Evolutionary conservation across 176 grass and related monocot genomes (phyloP).

Genomic region (Avena eriantha): DNA sequence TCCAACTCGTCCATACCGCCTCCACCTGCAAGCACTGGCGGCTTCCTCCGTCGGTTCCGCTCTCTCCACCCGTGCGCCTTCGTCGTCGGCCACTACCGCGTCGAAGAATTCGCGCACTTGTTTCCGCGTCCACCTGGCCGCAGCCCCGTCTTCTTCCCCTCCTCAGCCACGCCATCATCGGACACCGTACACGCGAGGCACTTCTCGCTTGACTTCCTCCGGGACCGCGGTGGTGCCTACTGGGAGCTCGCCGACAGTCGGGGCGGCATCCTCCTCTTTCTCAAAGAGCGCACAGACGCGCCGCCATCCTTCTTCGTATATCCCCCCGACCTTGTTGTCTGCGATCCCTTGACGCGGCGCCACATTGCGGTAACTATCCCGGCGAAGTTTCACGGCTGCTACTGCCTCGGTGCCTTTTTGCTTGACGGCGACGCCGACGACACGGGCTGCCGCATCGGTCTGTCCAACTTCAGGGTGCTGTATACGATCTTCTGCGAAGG

Average conservation of each 20-base stretch:
- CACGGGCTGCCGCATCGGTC: not conserved
- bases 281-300: not conserved
- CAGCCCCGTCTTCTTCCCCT: not conserved
- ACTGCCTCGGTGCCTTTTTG: not conserved
- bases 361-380: not conserved
- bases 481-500: not conserved
- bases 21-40: conserved; percentile 5
- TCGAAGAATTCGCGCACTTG: not conserved
- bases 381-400: not conserved
- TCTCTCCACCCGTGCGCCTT: not conserved
- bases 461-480: not conserved
- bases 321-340: not conserved
- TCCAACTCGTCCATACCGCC: not conserved
- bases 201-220: conserved; percentile 28
- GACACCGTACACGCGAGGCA: not conserved
- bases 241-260: not conserved
- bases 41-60: not conserved
- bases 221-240: not conserved
- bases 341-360: not conserved
- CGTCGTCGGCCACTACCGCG: not conserved
- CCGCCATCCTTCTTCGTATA: not conserved
- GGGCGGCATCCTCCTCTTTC: not conserved
- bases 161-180: not conserved
- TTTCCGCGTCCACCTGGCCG: not conserved
- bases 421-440: not conserved